Base-by-base conservation (phyloP, 2,329 filamentous ascomycete species). In the Zymoseptoria tritici region DNA sequence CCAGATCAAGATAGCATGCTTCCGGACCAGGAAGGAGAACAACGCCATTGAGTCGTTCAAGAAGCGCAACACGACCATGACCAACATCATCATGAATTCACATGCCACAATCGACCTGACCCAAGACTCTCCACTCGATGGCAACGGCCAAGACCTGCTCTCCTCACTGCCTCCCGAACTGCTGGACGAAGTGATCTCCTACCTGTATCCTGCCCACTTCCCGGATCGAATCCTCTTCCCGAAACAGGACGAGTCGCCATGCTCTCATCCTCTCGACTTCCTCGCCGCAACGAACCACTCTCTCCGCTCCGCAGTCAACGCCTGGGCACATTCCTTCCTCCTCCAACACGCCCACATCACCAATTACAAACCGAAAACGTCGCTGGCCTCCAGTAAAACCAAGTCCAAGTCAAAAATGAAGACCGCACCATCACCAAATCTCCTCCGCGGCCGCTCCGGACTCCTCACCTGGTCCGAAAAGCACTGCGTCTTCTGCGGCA, bases 401-500 rank as follows among this genome's bases (percentile, higher is more conserved):
- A 54, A 57, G 16, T 56, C 53, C 4, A 54, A 55, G 24, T 57
- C 57, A 21, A 61, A 59, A 20, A 50, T 55, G 16, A 42, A 13
- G 24, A 21, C 36, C 22, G 42, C 52, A n/a, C 51, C 54, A 57
- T 54, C 22, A 49, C 8, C 36, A n/a, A 53, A 53, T 13, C 22
- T 26, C 22, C 52, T 53, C 52, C 21, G 54, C 57, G 19, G 52
- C 57, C 42, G 21, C 26, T 54, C 54, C 54, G 64, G 61, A 4
- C 57, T 72, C 0, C 62, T 71, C 9, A 61, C 54, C n/a, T 72
- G 68, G 66, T 59, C 56, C 9, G 55, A 59, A 3, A 60, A 57
- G 11, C 59, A 68, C 59, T 73, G 71, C 56, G 60, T 69, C 57
- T 72, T 72, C 61, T 73, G 71, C 61, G 71, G 71, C 22, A 71